Evolutionary conservation across 164 flowering plant genomes (phyloP), one percentile per base, ranked within the genome.

Genomic region (Vitis rupestris): DNA sequence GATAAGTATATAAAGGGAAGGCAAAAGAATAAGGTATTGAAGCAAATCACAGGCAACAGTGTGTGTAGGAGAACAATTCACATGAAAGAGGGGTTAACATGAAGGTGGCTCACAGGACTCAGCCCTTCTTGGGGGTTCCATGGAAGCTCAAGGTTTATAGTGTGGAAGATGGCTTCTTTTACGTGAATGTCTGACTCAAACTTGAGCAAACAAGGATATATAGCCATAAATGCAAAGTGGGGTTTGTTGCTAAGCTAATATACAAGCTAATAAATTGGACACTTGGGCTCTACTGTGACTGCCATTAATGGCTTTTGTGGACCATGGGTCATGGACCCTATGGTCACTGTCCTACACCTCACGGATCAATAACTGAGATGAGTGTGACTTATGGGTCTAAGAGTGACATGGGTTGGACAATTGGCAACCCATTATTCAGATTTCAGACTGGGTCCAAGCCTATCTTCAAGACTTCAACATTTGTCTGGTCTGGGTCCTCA

Each of bases 11-110:
- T 61, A 72, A 64, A 73, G 65, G 75, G 52, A 31, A n/a, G 50
- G 37, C 2, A 2, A 30, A 16, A n/a, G 50, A 50, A 15, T 61
- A 53, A 13, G 50, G 74, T 76, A 84, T 81, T 86, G 87, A 84
- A 81, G 80, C 69, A 64, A 70, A 74, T 82, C 84, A 83, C 84
- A 84, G 78, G 73, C 61, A 50, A 61, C 65, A 48, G 71, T 27
- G 71, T 23, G 80, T 11, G 64, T 27, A 16, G 63, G 61, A 61
- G 50, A 48, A 61, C 6, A 37, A 37, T 37, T 79, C 82, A 81
- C 84, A 83, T 78, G 84, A 80, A 75, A 75, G 68, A 72, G 56
- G 44, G 61, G 55, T 17, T 54, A 10, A 68, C 52, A 64, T 56
- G 53, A 16, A 64, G 62, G 10, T 51, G 62, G 68, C 10, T 75